A percentile compares a stretch with the other conserved stretches of the same genome.
Evolutionary conservation across 139 green algal species (phyloP).

Genomic region (Microglena sp.): DNA sequence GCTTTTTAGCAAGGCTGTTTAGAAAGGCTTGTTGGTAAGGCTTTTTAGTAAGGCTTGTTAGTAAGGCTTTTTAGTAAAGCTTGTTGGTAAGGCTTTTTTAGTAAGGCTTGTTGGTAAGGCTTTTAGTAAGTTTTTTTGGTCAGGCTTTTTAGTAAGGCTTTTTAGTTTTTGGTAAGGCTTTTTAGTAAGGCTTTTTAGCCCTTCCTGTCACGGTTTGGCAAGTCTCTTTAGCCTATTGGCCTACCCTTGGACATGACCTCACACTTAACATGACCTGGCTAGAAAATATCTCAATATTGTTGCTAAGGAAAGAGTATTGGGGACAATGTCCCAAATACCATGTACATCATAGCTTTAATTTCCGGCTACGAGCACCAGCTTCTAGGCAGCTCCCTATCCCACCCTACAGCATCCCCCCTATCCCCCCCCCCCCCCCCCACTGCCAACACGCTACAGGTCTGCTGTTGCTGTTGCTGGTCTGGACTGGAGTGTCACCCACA

Average conservation of each 20-base stretch:
- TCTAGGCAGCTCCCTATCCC: background rate
- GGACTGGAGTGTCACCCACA: background rate
- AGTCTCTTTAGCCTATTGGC: no score
- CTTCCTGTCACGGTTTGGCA: no score
- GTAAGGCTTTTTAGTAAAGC: background rate
- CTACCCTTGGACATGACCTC: no score
- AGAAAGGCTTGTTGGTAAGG: background rate
- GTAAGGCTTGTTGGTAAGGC: background rate
- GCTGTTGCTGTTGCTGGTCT: slow-evolving; percentile 1
- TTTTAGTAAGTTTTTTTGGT: background rate
- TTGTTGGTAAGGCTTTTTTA: background rate
- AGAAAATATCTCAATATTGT: no score
- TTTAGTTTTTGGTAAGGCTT: no score
- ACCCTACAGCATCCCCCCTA: no score
- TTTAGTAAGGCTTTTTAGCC: no score
- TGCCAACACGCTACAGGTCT: slow-evolving; percentile 2
- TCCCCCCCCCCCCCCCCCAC: no score
- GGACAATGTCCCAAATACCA: background rate
- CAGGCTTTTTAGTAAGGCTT: no score
- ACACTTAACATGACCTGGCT: no score
- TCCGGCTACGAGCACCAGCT: background rate
- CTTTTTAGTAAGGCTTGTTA: background rate
- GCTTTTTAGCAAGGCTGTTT: no score
- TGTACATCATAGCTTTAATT: background rate
- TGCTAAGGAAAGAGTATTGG: slow-evolving; percentile 1